phyloP scores from a whole-genome alignment of 192 early-diverging fungal species.

The Linderina pennispora region DNA sequence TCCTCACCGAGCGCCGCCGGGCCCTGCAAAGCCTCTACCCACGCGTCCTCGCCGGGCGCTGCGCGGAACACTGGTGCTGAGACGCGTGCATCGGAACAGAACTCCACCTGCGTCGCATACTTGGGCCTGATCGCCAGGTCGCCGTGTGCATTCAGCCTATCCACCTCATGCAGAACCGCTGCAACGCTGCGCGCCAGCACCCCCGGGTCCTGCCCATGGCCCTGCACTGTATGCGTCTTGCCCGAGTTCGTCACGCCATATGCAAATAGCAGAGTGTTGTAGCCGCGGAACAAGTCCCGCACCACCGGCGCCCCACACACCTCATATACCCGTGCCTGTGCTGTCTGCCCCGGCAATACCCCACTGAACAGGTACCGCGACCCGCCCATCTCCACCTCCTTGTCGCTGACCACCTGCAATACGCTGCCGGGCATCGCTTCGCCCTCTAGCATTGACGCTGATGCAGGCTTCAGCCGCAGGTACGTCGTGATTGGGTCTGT shows the following conservation, averaged over 20 bases:
- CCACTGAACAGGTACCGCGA: conserved; percentile 52
- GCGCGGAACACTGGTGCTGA: conserved; percentile 19
- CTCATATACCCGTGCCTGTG: conserved; percentile 54
- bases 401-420: conserved; percentile 41
- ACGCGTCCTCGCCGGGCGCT: conserved; percentile 40
- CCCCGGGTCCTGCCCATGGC: conserved; percentile 42
- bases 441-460: conserved; percentile 1
- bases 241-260: conserved; percentile 70
- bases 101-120: conserved; percentile 39
- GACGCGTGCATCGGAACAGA: conserved; percentile 34
- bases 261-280: conserved; percentile 60
- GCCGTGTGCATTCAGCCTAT: conserved; percentile 25
- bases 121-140: conserved; percentile 22
- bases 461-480: conserved; percentile 33
- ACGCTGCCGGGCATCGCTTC: conserved; percentile 10
- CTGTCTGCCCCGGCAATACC: conserved; percentile 44
- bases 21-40: conserved; percentile 14
- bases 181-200: conserved; percentile 55
- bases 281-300: conserved; percentile 48
- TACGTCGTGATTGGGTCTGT: conserved; percentile 45
- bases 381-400: conserved; percentile 33
- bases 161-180: conserved; percentile 52
- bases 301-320: conserved; percentile 54
- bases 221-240: conserved; percentile 64
- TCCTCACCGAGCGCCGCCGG: conserved; percentile 7